Evolutionary conservation across 2,329 filamentous ascomycete genomes (phyloP).

Genomic region (Colletotrichum gloeosporioides): DNA sequence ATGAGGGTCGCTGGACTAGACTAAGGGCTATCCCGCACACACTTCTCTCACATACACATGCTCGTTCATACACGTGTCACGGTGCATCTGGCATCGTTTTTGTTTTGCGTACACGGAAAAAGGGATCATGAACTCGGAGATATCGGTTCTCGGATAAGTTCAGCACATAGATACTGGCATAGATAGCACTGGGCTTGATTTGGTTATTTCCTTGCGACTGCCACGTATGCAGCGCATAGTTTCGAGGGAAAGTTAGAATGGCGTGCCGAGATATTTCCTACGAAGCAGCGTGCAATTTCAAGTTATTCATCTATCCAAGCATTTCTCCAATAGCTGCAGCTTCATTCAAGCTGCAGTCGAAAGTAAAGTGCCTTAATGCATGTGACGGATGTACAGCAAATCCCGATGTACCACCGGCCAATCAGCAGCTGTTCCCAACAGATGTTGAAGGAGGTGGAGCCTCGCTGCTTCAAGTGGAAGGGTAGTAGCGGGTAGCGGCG

Average conservation of each 20-base stretch:
- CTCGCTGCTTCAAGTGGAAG: conserved; percentile 1
- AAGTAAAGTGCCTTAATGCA: conserved; percentile 2
- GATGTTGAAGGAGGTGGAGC: conserved; percentile 7
- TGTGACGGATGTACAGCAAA: conserved; percentile 2
- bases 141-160: neutral
- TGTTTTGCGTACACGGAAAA: neutral
- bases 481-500: neutral
- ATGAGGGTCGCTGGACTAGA: conserved; percentile 78
- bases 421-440: neutral
- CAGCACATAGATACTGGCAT: neutral
- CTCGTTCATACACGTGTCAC: neutral
- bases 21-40: conserved; percentile 28
- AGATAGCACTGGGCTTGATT: neutral
- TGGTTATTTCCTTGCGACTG: neutral
- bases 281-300: neutral
- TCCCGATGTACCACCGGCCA: neutral
- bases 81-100: neutral
- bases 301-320: neutral
- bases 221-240: neutral
- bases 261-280: neutral
- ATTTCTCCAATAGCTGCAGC: neutral
- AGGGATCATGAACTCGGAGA: neutral
- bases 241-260: neutral
- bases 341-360: neutral
- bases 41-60: neutral